A percentile compares a stretch with the other conserved stretches of the same genome.
Evolutionary conservation across 345 rosid genomes (phyloP).

Genomic region (Salix exigua): DNA sequence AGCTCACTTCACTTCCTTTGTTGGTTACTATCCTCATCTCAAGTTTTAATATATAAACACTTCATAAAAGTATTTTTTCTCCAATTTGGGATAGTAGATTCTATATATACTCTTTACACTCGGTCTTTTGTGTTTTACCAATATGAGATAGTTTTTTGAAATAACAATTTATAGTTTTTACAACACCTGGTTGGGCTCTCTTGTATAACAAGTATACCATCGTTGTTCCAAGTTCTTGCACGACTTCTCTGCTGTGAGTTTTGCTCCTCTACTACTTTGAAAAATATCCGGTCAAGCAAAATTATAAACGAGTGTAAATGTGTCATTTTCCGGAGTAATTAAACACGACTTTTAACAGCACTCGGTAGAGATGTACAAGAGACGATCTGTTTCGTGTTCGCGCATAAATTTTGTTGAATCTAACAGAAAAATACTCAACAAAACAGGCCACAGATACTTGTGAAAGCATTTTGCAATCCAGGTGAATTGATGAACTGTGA

Average conservation of each 20-base stretch:
- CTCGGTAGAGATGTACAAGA: not conserved
- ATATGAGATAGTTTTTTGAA: no score
- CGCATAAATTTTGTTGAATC: not conserved
- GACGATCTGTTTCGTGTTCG: not conserved
- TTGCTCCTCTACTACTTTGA: constrained; percentile 49
- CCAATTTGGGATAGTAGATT: no score
- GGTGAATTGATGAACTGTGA: not conserved
- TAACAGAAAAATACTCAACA: not conserved
- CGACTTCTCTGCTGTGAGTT: constrained; percentile 46
- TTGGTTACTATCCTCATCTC: no score
- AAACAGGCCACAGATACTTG: not conserved
- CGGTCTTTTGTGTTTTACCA: no score
- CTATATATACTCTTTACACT: no score
- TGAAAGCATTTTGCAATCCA: not conserved
- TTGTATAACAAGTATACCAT: constrained; percentile 59
- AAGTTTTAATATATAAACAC: no score
- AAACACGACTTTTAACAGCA: not conserved
- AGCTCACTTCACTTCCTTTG: no score
- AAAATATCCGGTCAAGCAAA: constrained; percentile 44
- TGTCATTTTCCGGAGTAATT: no score
- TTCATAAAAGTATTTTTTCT: no score
- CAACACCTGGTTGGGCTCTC: constrained; percentile 64
- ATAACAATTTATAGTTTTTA: no score
- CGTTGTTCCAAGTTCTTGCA: constrained; percentile 62
- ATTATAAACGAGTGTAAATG: not conserved